Percentiles rank a stretch among this genome's conserved stretches.
phyloP scores from a whole-genome alignment of 2,329 filamentous ascomycete species.

The Thermochaetoides dissita region DNA sequence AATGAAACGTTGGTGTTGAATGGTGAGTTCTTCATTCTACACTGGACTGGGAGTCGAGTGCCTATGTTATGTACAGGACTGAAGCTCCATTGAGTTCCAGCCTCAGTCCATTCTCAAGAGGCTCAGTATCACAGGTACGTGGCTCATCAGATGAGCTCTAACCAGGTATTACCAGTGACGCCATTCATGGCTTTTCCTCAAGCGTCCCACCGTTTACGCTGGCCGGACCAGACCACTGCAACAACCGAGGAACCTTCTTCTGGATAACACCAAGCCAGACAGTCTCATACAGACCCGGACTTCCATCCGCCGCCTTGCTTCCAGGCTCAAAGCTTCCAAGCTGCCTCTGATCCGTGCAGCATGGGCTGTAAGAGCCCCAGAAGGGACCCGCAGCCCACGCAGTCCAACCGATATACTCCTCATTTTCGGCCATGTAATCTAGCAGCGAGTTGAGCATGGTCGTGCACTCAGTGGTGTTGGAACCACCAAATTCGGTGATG shows the following conservation, averaged over 20 bases:
- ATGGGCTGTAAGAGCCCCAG: constrained; percentile 28
- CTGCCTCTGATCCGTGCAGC: constrained; percentile 25
- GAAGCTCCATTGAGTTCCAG: too few relatives aligned
- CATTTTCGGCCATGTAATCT: constrained; percentile 32
- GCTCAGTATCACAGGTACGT: constrained; percentile 2
- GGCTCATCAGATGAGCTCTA: constrained; percentile 9
- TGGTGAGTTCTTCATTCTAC: too few relatives aligned
- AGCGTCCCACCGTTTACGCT: constrained; percentile 16
- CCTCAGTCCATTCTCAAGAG: too few relatives aligned
- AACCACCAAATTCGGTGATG: constrained; percentile 35
- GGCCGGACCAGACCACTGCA: constrained; percentile 25
- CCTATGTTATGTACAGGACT: too few relatives aligned
- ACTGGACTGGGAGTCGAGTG: too few relatives aligned
- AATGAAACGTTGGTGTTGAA: too few relatives aligned
- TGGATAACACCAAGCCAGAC: constrained; percentile 31
- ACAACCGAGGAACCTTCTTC: constrained; percentile 26
- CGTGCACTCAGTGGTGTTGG: constrained; percentile 28
- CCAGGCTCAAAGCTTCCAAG: constrained; percentile 33
- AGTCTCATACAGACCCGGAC: constrained; percentile 30
- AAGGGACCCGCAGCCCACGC: constrained; percentile 37
- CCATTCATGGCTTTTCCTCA: constrained; percentile 5
- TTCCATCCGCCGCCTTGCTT: constrained; percentile 28
- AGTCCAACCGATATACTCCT: constrained; percentile 36
- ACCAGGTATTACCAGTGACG: not conserved
- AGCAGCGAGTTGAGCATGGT: constrained; percentile 28